A percentile compares a stretch with the other conserved stretches of the same genome.
Conservation (phyloP, 2,329 filamentous ascomycete genomes). For the Pyrenophora graminea region DNA sequence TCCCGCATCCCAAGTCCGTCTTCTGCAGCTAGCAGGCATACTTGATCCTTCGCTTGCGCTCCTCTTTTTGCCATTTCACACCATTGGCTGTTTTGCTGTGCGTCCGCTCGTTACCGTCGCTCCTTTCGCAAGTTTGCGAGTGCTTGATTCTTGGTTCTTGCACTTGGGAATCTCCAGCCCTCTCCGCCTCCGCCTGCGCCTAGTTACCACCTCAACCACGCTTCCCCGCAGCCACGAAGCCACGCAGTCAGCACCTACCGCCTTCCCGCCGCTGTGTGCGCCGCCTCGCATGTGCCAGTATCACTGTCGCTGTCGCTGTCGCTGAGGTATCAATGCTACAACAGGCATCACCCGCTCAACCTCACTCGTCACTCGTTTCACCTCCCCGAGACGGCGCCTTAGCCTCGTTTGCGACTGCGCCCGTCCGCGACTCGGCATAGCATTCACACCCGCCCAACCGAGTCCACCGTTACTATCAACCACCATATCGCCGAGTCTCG, state of each 20-base stretch:
- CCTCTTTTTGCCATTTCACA: constrained; percentile 5
- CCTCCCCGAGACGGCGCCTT: constrained; percentile 27
- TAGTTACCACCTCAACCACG: constrained; percentile 10
- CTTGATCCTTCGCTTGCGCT: constrained; percentile 16
- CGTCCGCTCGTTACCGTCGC: constrained; percentile 13
- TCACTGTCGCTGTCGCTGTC: background rate
- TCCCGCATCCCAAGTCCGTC: constrained; percentile 12
- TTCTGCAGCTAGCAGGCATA: constrained; percentile 11
- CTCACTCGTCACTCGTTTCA: constrained; percentile 40
- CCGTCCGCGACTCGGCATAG: constrained; percentile 8
- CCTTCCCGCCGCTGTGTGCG: constrained; percentile 16
- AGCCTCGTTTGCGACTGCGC: constrained; percentile 29
- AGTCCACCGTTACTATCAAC: constrained; percentile 16
- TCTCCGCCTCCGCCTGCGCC: constrained; percentile 4
- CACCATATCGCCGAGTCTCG: constrained; percentile 25
- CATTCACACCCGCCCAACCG: constrained; percentile 6
- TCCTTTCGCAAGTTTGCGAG: background rate
- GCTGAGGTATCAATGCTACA: constrained; percentile 30
- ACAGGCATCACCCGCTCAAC: constrained; percentile 32
- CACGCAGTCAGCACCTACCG: constrained; percentile 13
- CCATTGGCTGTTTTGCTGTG: constrained; percentile 20
- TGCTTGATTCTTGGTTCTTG: background rate
- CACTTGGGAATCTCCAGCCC: constrained; percentile 9
- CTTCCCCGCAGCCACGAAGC: constrained; percentile 18
- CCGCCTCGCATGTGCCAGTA: constrained; percentile 12